Conservation (phyloP, 1,139 yeast species). For the Yamadazyma triangularis region DNA sequence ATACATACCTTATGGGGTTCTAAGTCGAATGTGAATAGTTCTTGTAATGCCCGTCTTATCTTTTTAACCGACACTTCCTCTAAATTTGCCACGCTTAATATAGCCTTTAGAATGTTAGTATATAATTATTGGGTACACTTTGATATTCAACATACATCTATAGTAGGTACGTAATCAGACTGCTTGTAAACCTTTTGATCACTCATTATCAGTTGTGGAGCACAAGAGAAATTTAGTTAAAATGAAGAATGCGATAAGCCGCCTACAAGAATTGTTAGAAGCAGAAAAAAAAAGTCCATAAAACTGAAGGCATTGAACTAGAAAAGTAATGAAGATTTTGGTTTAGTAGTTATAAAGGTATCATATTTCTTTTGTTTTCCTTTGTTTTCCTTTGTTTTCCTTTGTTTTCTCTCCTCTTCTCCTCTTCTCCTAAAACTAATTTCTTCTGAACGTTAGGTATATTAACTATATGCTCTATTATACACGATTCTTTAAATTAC, state of each 20-base stretch:
- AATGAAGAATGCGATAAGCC: no score
- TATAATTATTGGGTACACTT: neutral
- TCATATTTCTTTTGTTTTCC: no score
- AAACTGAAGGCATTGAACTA: no score
- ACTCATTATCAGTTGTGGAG: neutral
- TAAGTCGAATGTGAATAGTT: slow-evolving; percentile 56
- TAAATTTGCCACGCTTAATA: slow-evolving; percentile 67
- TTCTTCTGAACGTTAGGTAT: no score
- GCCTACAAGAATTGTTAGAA: no score
- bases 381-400: no score
- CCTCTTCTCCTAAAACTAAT: no score
- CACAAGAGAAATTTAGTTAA: slow-evolving; percentile 1
- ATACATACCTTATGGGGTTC: slow-evolving; percentile 42
- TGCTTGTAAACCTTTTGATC: slow-evolving; percentile 5
- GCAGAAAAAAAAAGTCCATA: no score
- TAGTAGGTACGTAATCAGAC: slow-evolving; percentile 52
- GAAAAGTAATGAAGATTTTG: no score
- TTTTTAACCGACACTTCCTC: slow-evolving; percentile 69
- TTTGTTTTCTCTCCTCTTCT: no score
- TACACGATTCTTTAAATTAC: slow-evolving; percentile 51
- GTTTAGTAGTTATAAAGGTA: no score
- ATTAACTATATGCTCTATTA: no score
- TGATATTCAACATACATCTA: slow-evolving; percentile 51
- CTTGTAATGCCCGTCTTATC: slow-evolving; percentile 67
- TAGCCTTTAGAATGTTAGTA: slow-evolving; percentile 42